Conservation (phyloP, 768 basidiomycete genomes). For the Porpolomopsis calyptriformis region DNA sequence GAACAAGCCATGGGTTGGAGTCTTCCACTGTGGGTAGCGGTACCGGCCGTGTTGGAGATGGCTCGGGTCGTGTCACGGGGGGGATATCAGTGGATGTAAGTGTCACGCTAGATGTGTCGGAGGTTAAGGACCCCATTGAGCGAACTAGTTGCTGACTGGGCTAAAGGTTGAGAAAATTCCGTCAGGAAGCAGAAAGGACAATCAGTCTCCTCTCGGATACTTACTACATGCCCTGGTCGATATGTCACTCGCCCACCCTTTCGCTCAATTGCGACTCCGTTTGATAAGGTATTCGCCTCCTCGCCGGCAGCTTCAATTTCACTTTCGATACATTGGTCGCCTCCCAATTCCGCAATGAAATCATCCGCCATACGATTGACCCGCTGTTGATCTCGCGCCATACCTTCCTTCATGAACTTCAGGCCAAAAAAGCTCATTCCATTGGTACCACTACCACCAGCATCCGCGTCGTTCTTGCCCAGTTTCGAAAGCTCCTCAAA, state of each 20-base stretch:
- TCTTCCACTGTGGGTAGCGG: constrained; percentile 14
- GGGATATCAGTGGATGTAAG: constrained; percentile 46
- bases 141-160: constrained; percentile 13
- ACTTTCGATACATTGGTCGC: constrained; percentile 19
- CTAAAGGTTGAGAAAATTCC: constrained; percentile 7
- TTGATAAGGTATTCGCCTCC: constrained; percentile 18
- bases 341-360: constrained; percentile 58
- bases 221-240: constrained; percentile 39
- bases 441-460: constrained; percentile 25
- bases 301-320: constrained; percentile 21
- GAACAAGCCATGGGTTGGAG: constrained; percentile 76
- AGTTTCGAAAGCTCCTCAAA: constrained; percentile 67
- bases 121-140: constrained; percentile 24
- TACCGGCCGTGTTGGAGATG: constrained; percentile 7
- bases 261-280: constrained; percentile 40
- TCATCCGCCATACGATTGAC: constrained; percentile 60
- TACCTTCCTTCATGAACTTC: constrained; percentile 98
- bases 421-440: constrained; percentile 77
- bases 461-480: constrained; percentile 23
- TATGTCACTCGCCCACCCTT: constrained; percentile 58
- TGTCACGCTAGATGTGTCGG: constrained; percentile 60
- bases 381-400: constrained; percentile 49
- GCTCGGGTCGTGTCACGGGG: constrained; percentile 28
- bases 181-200: background rate
- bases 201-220: constrained; percentile 6